Evolutionary conservation across 208 protist genomes (phyloP), one percentile per base, ranked within the genome.

Genomic region (Wallacemonas sp.): DNA sequence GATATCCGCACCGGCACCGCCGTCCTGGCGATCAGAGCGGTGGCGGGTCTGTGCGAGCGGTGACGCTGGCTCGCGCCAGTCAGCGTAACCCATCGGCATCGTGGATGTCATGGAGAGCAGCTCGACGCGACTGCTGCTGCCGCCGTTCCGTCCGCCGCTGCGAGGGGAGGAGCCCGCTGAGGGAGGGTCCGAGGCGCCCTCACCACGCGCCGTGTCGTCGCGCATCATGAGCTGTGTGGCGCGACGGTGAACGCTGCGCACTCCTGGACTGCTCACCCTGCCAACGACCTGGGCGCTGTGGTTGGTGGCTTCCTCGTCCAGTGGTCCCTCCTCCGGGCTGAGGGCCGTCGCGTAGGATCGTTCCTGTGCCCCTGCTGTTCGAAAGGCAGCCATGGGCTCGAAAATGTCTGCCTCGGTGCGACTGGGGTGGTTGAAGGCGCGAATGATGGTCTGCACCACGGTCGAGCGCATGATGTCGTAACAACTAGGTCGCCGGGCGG

Each of bases 401-500:
- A 68, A 58, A 32, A 77, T 29, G 45, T 80, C 57, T 50, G 60
- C 65, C 55, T 72, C 68, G 4, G 57, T 77, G 19, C 38, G 46
- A 19, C 73, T 73, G 30, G 80, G 72, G 21, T 78, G 79, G 54
- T 91, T 80, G 68, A 94, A 90, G 30, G 69, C 79, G 38, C 71
- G 78, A 27, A 92, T 46, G 29, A 95, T 91, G 32, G 81, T 86
- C 70, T 89, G 82, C 52, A 87, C 79, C 17, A 86, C 72, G 10
- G 85, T 76, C 21, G 90, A 92, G 50, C 60, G 60, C n/a, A 95
- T 58, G 22, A 95, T 84, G 44, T 93, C 87, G 1, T 81, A 39
- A 60, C 90, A 95, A 38, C 75, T 80, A 1, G 90, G 90, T 10
- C 90, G 90, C 65, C 74, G 73, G 29, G 27, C 10, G 37, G 85